Percentiles rank a stretch among this genome's conserved stretches.
Conservation (phyloP, 1,284 basidiomycete species). For the Mycosarcoma maydis region DNA sequence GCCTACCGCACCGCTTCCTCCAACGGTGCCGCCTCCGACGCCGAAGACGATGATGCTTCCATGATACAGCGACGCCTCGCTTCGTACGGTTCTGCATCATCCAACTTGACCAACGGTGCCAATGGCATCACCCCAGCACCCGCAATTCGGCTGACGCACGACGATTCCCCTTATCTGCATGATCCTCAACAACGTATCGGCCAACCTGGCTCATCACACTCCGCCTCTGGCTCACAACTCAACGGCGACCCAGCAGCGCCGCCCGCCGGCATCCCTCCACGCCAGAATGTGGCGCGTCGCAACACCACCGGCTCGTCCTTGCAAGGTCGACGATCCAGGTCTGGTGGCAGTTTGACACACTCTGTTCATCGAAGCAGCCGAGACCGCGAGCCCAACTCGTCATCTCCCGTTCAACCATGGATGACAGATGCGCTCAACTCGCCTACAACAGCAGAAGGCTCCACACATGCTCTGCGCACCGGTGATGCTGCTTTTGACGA, state of each 20-base stretch:
- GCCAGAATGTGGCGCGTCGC: constrained; percentile 36
- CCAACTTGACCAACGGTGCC: constrained; percentile 7
- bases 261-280: constrained; percentile 23
- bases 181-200: constrained; percentile 10
- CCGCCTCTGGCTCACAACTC: neutral
- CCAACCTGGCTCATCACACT: constrained; percentile 11
- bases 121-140: constrained; percentile 16
- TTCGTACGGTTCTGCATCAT: constrained; percentile 23
- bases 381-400: constrained; percentile 30
- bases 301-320: constrained; percentile 54
- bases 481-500: constrained; percentile 63
- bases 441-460: constrained; percentile 24
- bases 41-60: constrained; percentile 23
- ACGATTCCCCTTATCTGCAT: constrained; percentile 35
- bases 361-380: constrained; percentile 34
- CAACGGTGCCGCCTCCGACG: constrained; percentile 17
- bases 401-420: constrained; percentile 27
- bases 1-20: constrained; percentile 46
- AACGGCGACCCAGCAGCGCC: constrained; percentile 12
- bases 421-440: constrained; percentile 30
- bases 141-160: constrained; percentile 45
- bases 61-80: constrained; percentile 20
- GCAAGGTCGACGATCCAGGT: constrained; percentile 32
- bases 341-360: constrained; percentile 28
- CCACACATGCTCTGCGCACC: constrained; percentile 48